phyloP scores from a whole-genome alignment of 2,329 filamentous ascomycete species.

The Penicillium sp. region DNA sequence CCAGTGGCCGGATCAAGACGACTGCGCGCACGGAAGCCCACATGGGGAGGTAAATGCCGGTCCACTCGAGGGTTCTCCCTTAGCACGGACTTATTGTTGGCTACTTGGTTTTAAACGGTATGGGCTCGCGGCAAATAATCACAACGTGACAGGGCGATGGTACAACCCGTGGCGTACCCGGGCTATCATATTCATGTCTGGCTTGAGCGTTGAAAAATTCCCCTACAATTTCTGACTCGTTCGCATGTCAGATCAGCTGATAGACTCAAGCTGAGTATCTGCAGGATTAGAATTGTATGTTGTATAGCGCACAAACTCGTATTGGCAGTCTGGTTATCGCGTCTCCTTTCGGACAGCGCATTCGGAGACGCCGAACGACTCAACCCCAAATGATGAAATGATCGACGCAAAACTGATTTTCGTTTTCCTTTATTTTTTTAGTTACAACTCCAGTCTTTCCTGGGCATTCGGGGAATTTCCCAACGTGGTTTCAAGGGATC shows the following conservation, averaged over 20 bases:
- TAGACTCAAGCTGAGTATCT: conserved; percentile 13
- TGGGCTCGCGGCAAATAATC: conserved; percentile 13
- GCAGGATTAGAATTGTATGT: background rate
- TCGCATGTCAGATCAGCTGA: background rate
- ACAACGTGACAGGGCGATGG: conserved; percentile 11
- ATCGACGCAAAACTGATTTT: background rate
- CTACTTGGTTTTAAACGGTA: background rate
- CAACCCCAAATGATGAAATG: background rate
- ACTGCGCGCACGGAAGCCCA: conserved; percentile 19
- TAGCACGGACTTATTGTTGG: conserved; percentile 9
- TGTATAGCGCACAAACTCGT: background rate
- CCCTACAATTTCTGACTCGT: background rate
- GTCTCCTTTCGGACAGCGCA: conserved; percentile 20
- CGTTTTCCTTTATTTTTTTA: conserved; percentile 5
- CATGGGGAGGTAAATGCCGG: conserved; percentile 2
- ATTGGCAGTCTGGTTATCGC: conserved; percentile 13
- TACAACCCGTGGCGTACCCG: conserved; percentile 10
- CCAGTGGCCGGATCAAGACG: conserved; percentile 2
- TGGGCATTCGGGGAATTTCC: conserved; percentile 21
- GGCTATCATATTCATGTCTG: conserved; percentile 4
- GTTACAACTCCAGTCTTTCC: background rate
- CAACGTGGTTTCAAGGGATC: conserved; percentile 9
- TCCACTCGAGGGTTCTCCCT: conserved; percentile 9
- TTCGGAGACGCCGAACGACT: conserved; percentile 23
- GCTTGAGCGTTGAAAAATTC: background rate